phyloP scores from a whole-genome alignment of 352 stramenopile genomes.

The Hyaloperonospora brassicae region DNA sequence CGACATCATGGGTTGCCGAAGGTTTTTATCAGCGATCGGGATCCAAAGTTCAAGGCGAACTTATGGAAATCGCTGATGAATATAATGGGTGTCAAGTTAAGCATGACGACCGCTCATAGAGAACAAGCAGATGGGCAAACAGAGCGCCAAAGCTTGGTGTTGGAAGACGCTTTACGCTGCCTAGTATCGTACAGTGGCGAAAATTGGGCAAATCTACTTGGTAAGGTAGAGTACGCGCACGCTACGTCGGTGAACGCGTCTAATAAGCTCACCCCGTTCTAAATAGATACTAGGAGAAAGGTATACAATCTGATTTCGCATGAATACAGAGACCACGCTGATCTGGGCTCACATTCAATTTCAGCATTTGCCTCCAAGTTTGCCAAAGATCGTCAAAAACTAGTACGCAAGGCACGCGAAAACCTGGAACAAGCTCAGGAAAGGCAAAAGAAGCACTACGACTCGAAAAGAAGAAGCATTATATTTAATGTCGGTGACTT shows the following conservation, averaged over 20 bases:
- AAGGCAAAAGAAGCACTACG: conserved; percentile 11
- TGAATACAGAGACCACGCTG: background rate
- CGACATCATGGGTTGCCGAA: background rate
- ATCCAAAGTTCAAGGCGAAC: conserved; percentile 1
- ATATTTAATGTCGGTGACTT: conserved; percentile 13
- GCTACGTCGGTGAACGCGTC: background rate
- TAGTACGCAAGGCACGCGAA: conserved; percentile 5
- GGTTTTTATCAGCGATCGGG: conserved; percentile 6
- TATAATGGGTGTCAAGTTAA: conserved; percentile 1
- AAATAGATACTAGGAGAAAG: conserved; percentile 1
- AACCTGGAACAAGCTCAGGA: conserved; percentile 8
- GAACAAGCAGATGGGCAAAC: conserved; percentile 6
- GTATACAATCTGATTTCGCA: background rate
- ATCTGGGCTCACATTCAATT: background rate
- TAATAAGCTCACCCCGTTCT: background rate
- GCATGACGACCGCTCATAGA: conserved; percentile 2
- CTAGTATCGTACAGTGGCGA: conserved; percentile 9
- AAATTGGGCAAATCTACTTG: conserved; percentile 1
- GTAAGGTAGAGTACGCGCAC: background rate
- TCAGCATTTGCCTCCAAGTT: conserved; percentile 7
- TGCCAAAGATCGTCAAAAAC: conserved; percentile 10
- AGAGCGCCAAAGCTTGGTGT: conserved; percentile 4
- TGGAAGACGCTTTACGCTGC: conserved; percentile 17
- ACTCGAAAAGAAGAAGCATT: conserved; percentile 7
- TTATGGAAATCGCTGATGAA: background rate